Conservation (phyloP, 768 basidiomycete species). For the Kwoniella dejecticola region DNA sequence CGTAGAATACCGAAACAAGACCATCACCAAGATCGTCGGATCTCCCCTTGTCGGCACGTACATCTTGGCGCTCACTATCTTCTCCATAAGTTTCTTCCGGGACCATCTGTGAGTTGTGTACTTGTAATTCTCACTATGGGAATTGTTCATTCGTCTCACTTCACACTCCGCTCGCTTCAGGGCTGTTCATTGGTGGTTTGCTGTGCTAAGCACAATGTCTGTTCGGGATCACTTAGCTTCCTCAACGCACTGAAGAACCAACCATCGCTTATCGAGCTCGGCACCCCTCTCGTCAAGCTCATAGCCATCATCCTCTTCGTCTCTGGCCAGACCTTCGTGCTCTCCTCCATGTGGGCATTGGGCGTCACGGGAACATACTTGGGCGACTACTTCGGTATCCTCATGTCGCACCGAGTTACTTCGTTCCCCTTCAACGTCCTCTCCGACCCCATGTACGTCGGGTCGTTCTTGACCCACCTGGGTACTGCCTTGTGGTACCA, state of each 20-base stretch:
- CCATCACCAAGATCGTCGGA: slow-evolving; percentile 78
- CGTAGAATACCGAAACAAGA: slow-evolving; percentile 81
- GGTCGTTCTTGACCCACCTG: slow-evolving; percentile 85
- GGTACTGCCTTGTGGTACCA: slow-evolving; percentile 87
- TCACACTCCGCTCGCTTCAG: too few species aligned
- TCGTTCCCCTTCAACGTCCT: slow-evolving; percentile 96
- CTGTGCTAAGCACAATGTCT: too few species aligned
- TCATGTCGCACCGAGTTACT: slow-evolving; percentile 79
- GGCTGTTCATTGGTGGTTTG: background rate
- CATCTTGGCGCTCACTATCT: slow-evolving; percentile 79
- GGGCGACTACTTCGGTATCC: slow-evolving; percentile 60
- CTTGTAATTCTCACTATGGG: too few species aligned
- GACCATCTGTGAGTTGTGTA: slow-evolving; percentile 73
- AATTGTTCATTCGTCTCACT: too few species aligned
- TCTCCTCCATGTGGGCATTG: slow-evolving; percentile 84
- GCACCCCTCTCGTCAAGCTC: slow-evolving; percentile 65
- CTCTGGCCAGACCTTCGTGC: slow-evolving; percentile 78
- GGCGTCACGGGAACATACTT: slow-evolving; percentile 87
- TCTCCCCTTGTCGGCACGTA: slow-evolving; percentile 79
- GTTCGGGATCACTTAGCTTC: slow-evolving; percentile 59
- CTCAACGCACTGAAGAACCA: slow-evolving; percentile 63
- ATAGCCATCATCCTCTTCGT: slow-evolving; percentile 62
- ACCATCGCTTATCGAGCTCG: slow-evolving; percentile 68
- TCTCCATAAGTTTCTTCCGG: slow-evolving; percentile 78
- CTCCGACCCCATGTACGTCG: slow-evolving; percentile 94